A percentile compares a stretch with the other conserved stretches of the same genome.
Conservation (phyloP, 345 rosid genomes). For the Carallia pectinifolia region DNA sequence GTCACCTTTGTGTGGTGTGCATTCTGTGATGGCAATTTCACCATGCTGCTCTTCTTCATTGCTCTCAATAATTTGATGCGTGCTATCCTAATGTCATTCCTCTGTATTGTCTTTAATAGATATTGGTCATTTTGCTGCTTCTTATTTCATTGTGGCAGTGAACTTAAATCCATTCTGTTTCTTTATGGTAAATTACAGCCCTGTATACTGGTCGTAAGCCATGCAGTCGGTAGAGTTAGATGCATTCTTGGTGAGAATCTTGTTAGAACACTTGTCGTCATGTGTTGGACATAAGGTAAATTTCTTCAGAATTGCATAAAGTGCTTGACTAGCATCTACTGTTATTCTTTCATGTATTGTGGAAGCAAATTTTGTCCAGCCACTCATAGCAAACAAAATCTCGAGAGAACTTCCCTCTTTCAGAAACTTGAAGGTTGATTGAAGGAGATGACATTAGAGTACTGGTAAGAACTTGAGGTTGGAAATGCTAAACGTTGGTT, state of each 20-base stretch:
- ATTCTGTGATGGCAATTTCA: not conserved
- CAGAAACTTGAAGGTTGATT: no score
- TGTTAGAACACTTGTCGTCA: constrained; percentile 13
- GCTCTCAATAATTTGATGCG: not conserved
- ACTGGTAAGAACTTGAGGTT: no score
- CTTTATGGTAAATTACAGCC: constrained; percentile 52
- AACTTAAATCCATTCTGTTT: not conserved
- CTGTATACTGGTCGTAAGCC: constrained; percentile 58
- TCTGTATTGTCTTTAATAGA: not conserved
- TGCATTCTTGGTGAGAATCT: constrained; percentile 85
- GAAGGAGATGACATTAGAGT: no score
- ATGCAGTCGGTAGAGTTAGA: constrained; percentile 54
- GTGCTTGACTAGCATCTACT: not conserved
- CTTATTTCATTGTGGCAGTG: not conserved
- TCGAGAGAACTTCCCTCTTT: no score
- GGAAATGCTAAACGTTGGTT: no score
- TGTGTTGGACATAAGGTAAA: not conserved
- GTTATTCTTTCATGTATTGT: constrained; percentile 1
- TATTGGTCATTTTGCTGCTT: not conserved
- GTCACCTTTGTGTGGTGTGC: not conserved
- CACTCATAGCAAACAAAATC: no score
- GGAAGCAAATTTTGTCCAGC: no score
- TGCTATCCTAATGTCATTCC: not conserved
- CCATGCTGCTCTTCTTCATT: not conserved
- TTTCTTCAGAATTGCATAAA: constrained; percentile 1